Evolutionary conservation across 2,329 filamentous ascomycete species (phyloP).

Genomic region (Trichoderma sp.): DNA sequence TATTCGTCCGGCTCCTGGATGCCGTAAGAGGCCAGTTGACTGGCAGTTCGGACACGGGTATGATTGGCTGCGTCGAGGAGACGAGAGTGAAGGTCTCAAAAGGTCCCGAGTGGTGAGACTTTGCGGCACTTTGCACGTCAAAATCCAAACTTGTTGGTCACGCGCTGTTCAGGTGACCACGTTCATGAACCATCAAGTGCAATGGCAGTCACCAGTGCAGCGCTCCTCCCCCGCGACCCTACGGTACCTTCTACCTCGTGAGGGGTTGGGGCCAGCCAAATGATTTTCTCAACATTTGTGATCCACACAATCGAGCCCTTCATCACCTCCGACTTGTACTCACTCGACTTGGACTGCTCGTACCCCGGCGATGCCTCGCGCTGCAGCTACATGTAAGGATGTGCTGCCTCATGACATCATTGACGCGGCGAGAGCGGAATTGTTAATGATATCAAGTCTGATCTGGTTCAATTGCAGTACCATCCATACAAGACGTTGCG

Average conservation of each 20-base stretch:
- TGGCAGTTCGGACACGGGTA: not conserved
- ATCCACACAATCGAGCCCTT: conserved; percentile 7
- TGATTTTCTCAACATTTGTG: not conserved
- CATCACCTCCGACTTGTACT: not conserved
- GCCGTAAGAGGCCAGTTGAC: not conserved
- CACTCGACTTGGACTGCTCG: too few relatives aligned
- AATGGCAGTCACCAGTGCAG: not conserved
- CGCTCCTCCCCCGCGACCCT: not conserved
- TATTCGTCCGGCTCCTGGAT: too few relatives aligned
- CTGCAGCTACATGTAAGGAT: not conserved
- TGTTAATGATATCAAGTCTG: too few relatives aligned
- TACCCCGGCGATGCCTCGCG: too few relatives aligned
- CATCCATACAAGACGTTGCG: too few relatives aligned
- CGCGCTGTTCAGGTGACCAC: conserved; percentile 15
- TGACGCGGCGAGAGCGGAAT: too few relatives aligned
- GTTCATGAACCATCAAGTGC: not conserved
- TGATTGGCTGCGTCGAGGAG: not conserved
- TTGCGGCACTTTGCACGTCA: not conserved
- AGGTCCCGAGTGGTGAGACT: not conserved
- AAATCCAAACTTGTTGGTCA: not conserved
- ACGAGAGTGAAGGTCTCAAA: not conserved
- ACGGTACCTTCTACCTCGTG: not conserved
- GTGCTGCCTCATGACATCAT: conserved; percentile 4
- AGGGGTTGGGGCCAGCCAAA: not conserved
- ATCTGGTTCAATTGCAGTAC: too few relatives aligned